These are phyloP conservation scores for Talaromyces marneffei DNA, from an alignment of 2,329 filamentous ascomycete species.

Conservation along the genomic window DNA sequence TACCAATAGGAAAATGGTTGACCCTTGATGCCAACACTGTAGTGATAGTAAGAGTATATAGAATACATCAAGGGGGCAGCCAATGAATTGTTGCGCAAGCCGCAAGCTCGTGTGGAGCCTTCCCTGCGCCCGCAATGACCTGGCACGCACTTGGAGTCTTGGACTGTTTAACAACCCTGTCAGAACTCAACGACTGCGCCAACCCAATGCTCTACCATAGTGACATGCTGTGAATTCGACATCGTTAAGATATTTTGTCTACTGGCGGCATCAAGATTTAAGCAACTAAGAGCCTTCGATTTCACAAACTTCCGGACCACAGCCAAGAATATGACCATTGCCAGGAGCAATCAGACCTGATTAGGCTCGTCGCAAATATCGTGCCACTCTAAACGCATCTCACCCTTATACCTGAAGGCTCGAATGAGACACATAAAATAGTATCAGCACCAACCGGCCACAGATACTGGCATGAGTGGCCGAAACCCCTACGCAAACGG, in stretches of 20 bases:
- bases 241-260: neutral
- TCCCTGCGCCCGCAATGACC: conserved; percentile 8
- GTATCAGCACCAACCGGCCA: neutral
- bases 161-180: neutral
- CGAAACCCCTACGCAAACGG: conserved; percentile 29
- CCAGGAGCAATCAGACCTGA: neutral
- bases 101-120: conserved; percentile 15
- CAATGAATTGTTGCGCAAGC: neutral
- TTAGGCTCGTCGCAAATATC: neutral
- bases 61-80: neutral
- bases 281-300: neutral
- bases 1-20: neutral
- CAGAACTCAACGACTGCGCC: neutral
- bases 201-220: neutral
- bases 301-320: neutral
- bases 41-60: too few species aligned
- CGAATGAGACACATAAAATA: neutral
- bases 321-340: conserved; percentile 1
- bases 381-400: neutral
- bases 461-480: conserved; percentile 16
- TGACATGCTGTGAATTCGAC: neutral
- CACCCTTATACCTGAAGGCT: neutral
- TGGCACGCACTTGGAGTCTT: too few species aligned
- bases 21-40: too few species aligned
- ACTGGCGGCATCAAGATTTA: neutral